Percentiles rank a stretch among this genome's conserved stretches.
These are phyloP conservation scores for Syzygium aromaticum DNA, from an alignment of 345 rosid genomes.

Conservation along the genomic window DNA sequence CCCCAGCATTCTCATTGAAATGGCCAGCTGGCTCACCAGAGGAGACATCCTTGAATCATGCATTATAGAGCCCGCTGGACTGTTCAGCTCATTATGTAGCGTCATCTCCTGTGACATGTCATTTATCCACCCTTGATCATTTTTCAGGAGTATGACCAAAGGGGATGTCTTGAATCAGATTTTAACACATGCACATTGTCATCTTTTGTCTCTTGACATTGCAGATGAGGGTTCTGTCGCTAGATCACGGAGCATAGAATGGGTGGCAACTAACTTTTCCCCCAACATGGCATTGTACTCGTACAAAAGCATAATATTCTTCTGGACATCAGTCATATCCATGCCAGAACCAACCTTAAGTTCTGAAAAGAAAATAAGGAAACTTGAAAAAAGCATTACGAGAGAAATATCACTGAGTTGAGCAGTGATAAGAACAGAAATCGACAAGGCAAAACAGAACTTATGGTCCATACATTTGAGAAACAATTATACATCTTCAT, in stretches of 20 bases:
- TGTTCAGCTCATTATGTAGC: not conserved
- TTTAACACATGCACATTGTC: not conserved
- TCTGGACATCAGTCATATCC: conserved; percentile 54
- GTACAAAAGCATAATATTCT: conserved; percentile 43
- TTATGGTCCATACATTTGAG: not conserved
- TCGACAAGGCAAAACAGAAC: not conserved
- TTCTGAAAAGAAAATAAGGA: conserved; percentile 34
- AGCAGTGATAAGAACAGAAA: not conserved
- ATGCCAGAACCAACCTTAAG: conserved; percentile 42
- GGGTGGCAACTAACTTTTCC: conserved; percentile 53
- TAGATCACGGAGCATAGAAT: conserved; percentile 34
- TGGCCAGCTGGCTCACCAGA: not conserved
- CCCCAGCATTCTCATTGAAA: not conserved
- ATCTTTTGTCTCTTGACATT: conserved; percentile 7
- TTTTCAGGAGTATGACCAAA: not conserved
- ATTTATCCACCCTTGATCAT: not conserved
- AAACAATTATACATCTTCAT: not conserved
- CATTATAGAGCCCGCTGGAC: not conserved
- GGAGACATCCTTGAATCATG: not conserved
- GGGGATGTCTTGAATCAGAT: not conserved
- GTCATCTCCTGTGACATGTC: not conserved
- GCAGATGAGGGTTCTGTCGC: conserved; percentile 20
- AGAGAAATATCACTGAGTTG: not conserved
- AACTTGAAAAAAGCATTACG: not conserved
- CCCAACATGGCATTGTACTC: conserved; percentile 72